Percentiles rank a stretch among this genome's conserved stretches.
phyloP scores from a whole-genome alignment of 2,329 filamentous ascomycete species.

The Penicillium brevicompactum region DNA sequence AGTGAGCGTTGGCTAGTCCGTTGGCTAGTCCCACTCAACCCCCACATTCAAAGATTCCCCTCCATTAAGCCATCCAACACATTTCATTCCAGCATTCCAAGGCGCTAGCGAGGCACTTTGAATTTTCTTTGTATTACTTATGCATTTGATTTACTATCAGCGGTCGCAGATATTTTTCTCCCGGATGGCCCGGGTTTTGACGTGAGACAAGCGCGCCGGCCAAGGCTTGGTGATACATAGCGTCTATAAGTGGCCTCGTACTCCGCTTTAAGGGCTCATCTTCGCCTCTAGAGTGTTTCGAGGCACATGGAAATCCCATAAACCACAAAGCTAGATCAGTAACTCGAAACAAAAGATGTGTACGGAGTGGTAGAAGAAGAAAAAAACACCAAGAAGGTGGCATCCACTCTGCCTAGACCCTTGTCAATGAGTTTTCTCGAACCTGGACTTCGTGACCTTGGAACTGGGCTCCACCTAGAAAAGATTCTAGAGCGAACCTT shows the following conservation, averaged over 20 bases:
- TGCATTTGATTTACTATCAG: neutral
- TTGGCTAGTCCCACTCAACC: neutral
- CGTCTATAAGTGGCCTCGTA: neutral
- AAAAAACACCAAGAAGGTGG: no score
- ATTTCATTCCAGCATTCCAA: constrained; percentile 5
- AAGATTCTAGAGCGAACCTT: no score
- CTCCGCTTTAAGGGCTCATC: no score
- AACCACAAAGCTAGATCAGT: no score
- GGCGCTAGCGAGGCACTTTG: constrained; percentile 4
- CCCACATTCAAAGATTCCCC: neutral
- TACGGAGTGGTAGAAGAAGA: no score
- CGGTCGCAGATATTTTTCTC: neutral
- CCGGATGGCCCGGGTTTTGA: neutral
- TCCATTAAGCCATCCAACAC: neutral
- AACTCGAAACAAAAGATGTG: no score
- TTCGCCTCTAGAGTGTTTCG: no score
- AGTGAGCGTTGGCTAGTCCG: constrained; percentile 3
- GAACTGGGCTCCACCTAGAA: no score
- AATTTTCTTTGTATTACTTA: neutral
- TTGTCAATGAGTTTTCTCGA: no score
- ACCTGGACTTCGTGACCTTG: no score
- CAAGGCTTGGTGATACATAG: neutral
- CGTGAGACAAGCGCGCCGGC: neutral
- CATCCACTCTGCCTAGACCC: no score
- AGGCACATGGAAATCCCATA: no score